Base-by-base conservation (phyloP, 768 basidiomycete genomes). In the Leccinum fibrillosum region DNA sequence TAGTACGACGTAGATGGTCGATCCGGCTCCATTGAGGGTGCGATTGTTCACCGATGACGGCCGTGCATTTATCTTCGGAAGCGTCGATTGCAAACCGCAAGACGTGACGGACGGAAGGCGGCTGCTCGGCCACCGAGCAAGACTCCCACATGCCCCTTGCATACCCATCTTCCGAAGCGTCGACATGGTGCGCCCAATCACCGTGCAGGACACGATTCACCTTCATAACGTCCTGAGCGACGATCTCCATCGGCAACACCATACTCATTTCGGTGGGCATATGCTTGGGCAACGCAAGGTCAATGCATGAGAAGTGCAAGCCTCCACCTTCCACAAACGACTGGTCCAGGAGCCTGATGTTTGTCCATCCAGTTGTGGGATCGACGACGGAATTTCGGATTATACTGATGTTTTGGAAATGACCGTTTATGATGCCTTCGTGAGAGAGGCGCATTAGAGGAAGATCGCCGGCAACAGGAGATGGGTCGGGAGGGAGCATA, bases 51-150 rank as follows among this genome's bases (percentile, higher is more conserved):
- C 56, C 56, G 2, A 54, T 13, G 25, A 35, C 25, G 2, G 9
- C 44, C 13, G 35, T 34, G 5, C 52, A 57, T 21, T 8, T 21
- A 3, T 54, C 52, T 21, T 13, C 17, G 25, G 44, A 47, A 4
- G 56, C 52, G 23, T 57, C 56, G 25, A 57, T 57, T 2, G 25
- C 34, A 12, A 47, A 57, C 35, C 32, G 32, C 19, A 57, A 42
- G 9, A 19, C n/a, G 1, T 2, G 4, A 11, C 39, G 10, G 9
- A 10, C 4, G 4, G n/a, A 42, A 42, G 39, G 39, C 39, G 9
- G 39, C 5, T 5, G 23, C 15, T 13, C 3, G 2, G 9, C 4
- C 1, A 9, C 0, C 5, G 5, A 8, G 6, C 26, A 37, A 44
- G 42, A 52, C 8, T 21, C 17, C 32, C 17, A 54, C 9, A 57